Percentiles rank a stretch among this genome's conserved stretches.
phyloP scores from a whole-genome alignment of 129 eudicot genomes.

The Glebionis coronaria region DNA sequence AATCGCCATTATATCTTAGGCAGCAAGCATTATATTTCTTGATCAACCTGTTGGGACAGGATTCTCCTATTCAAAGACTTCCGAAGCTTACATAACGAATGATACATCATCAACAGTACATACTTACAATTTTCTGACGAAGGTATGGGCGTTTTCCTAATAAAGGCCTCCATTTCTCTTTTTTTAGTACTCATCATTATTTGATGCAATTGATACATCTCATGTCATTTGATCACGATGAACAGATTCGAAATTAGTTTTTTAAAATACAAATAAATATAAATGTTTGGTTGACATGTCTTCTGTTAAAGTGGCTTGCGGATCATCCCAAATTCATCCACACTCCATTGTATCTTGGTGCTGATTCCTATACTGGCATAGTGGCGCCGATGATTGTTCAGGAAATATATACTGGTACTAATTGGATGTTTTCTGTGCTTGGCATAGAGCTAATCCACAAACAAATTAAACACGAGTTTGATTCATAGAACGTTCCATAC shows the following conservation, averaged over 20 bases:
- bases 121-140: too few species aligned
- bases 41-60: conserved; percentile 37
- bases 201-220: too few species aligned
- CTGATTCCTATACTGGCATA: conserved; percentile 12
- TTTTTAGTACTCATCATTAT: neutral
- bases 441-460: neutral
- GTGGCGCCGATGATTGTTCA: conserved; percentile 7
- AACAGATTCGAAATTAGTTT: neutral
- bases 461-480: neutral
- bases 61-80: conserved; percentile 29
- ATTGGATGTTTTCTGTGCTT: neutral
- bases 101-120: too few species aligned
- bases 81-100: too few species aligned
- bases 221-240: neutral
- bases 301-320: too few species aligned
- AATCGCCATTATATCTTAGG: conserved; percentile 15
- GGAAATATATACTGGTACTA: conserved; percentile 20
- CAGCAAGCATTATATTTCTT: conserved; percentile 30
- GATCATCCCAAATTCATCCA: too few species aligned
- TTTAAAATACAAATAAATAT: neutral
- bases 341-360: too few species aligned
- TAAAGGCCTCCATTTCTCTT: neutral
- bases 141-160: too few species aligned
- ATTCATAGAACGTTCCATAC: neutral
- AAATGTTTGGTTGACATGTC: too few species aligned